Evolutionary conservation across 225 moss, liverwort and hornwort genomes (phyloP).

Genomic region (Bryum argenteum): DNA sequence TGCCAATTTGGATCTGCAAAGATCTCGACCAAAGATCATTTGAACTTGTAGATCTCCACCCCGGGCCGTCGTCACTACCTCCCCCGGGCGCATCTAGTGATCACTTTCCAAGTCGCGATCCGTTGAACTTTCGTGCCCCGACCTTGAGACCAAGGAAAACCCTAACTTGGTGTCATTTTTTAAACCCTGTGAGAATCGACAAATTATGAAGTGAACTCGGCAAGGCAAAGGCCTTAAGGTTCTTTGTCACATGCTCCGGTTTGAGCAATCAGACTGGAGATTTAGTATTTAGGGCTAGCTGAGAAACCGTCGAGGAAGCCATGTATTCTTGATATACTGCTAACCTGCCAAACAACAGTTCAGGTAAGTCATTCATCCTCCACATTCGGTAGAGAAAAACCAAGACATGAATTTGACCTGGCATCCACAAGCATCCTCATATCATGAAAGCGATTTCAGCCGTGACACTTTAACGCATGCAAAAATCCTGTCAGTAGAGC

Average conservation of each 20-base stretch:
- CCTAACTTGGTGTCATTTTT: constrained; percentile 33
- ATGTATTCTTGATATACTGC: no score
- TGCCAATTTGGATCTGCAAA: constrained; percentile 87
- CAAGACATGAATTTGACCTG: no score
- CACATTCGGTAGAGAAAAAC: no score
- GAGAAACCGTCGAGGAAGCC: no score
- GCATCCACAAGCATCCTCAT: no score
- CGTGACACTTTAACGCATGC: no score
- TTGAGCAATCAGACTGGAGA: constrained; percentile 26
- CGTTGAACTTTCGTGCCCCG: constrained; percentile 32
- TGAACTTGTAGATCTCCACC: constrained; percentile 67
- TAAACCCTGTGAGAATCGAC: constrained; percentile 42
- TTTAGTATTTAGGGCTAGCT: constrained; percentile 5
- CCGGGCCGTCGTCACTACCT: constrained; percentile 30
- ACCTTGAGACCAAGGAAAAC: constrained; percentile 8
- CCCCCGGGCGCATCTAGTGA: constrained; percentile 45
- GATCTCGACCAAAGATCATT: constrained; percentile 93
- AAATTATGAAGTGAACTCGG: constrained; percentile 32
- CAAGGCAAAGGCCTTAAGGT: constrained; percentile 23
- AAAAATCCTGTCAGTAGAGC: no score
- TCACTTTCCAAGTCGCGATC: constrained; percentile 20
- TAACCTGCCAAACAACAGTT: no score
- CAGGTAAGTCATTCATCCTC: no score
- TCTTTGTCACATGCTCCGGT: constrained; percentile 1
- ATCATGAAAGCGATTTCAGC: no score